Conservation (phyloP, 208 protist genomes). For the Crithidia sp. region DNA sequence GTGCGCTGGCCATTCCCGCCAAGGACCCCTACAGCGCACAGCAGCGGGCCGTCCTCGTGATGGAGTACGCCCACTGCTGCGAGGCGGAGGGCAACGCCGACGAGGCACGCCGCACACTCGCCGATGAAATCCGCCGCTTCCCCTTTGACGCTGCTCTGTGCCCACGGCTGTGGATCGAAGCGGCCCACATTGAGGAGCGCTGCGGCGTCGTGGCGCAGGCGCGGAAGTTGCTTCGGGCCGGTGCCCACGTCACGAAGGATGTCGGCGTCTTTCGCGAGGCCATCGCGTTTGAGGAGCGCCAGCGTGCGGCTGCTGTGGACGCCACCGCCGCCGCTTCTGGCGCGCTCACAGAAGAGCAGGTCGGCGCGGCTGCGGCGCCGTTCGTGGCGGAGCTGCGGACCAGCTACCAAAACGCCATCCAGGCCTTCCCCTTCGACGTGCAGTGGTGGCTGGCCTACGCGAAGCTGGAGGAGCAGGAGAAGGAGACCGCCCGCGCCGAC, state of each 20-base stretch:
- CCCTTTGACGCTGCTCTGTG: constrained; percentile 70
- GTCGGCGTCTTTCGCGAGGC: constrained; percentile 34
- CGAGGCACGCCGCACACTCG: constrained; percentile 54
- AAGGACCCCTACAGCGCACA: constrained; percentile 51
- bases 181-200: constrained; percentile 73
- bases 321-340: not conserved
- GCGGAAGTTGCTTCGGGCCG: constrained; percentile 67
- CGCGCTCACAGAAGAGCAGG: not conserved
- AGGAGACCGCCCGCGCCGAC: constrained; percentile 54
- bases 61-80: constrained; percentile 65
- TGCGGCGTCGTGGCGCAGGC: constrained; percentile 54
- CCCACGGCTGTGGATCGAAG: constrained; percentile 81
- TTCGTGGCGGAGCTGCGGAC: constrained; percentile 37
- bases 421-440: constrained; percentile 62
- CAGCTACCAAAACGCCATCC: constrained; percentile 65
- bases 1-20: constrained; percentile 32
- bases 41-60: constrained; percentile 70
- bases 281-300: constrained; percentile 50
- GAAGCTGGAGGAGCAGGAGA: constrained; percentile 74
- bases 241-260: constrained; percentile 56
- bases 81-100: constrained; percentile 36
- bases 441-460: constrained; percentile 77
- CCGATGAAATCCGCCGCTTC: constrained; percentile 69
- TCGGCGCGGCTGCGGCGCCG: constrained; percentile 23
- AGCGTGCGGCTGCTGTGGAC: constrained; percentile 18